Base-by-base conservation (phyloP, 1,139 yeast species). In the Hyphopichia buzzinii region DNA sequence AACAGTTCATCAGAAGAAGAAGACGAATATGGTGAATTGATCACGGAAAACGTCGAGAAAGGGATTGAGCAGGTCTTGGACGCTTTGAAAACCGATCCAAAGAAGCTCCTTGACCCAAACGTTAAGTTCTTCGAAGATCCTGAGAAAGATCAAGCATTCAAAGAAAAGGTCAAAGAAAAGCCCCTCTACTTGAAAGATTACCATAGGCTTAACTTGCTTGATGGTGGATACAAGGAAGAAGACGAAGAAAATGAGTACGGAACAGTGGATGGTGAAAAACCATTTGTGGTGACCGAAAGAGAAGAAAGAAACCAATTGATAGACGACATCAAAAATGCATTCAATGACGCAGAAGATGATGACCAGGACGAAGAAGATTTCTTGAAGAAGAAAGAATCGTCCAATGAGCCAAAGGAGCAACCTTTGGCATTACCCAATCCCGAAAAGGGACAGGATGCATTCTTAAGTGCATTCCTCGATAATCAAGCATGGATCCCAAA, bases 101-200 rank as follows among this genome's bases (percentile, higher is more conserved):
- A 53, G 33, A 72, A 75, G 47, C 64, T 92, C 34, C 71, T 84
- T 44, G 83, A 92, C 55, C 81, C 82, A 14, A 66, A 73, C 14
- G 78, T 75, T 5, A 77, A 73, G 51, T 92, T 90, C 54, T 92
- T 86, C 57, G 80, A 79, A 10, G 85, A 82, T 19, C 72, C 81
- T 2, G 81, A 71, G 24, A 66, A 64, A 4, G 62, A 45, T 2
- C 34, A 42, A 35, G 35, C 47, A 12, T 43, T 38, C 8, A 40
- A 35, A 10, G 38, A 43, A 25, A 32, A 48, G 29, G 71, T 72
- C 39, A 67, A 69, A 34, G 81, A 81, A 17, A 88, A 88, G 57
- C 97, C 97, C 4, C 69, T 92, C 45, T 88, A 82, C 54, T 74
- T 94, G 57, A 88, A 89, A 52, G 99, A 94, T 56, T 92, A 90